These are phyloP conservation scores for Sclerotinia subarctica DNA, from an alignment of 2,329 filamentous ascomycete species.

Conservation along the genomic window DNA sequence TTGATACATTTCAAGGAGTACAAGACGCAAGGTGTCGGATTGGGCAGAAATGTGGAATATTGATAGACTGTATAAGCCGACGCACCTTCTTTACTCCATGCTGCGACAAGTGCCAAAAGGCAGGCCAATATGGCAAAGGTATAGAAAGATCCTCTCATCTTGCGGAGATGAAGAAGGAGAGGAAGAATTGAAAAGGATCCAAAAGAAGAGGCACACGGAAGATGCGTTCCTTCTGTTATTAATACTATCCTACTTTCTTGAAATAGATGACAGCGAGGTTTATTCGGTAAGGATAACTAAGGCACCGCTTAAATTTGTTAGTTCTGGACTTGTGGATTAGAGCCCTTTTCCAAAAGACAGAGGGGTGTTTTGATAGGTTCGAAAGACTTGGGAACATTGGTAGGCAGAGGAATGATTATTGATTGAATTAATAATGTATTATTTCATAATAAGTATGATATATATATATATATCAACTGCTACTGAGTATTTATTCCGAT, in stretches of 20 bases:
- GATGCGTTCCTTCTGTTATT: background rate
- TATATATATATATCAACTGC: too few relatives aligned
- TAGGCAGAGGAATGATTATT: background rate
- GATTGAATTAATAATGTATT: background rate
- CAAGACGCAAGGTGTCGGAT: background rate
- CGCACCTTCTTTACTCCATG: slow-evolving; percentile 42
- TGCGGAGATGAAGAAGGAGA: slow-evolving; percentile 24
- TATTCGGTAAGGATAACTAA: background rate
- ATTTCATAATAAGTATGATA: too few relatives aligned
- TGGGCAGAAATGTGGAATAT: slow-evolving; percentile 16
- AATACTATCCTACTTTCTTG: background rate
- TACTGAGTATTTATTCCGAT: too few relatives aligned
- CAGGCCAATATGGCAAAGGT: slow-evolving; percentile 36
- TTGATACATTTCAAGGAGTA: slow-evolving; percentile 10
- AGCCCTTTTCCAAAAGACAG: background rate
- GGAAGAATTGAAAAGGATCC: slow-evolving; percentile 25
- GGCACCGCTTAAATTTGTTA: background rate
- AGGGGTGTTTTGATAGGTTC: background rate
- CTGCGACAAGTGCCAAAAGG: slow-evolving; percentile 35
- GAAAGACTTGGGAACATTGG: background rate
- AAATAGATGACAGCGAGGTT: slow-evolving; percentile 12
- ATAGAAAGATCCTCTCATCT: slow-evolving; percentile 38
- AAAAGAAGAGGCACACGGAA: slow-evolving; percentile 20
- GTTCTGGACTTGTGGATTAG: background rate
- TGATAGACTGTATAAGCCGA: slow-evolving; percentile 16